Conservation (phyloP, 169 alveolate genomes). For the Eimeria acervulina region DNA sequence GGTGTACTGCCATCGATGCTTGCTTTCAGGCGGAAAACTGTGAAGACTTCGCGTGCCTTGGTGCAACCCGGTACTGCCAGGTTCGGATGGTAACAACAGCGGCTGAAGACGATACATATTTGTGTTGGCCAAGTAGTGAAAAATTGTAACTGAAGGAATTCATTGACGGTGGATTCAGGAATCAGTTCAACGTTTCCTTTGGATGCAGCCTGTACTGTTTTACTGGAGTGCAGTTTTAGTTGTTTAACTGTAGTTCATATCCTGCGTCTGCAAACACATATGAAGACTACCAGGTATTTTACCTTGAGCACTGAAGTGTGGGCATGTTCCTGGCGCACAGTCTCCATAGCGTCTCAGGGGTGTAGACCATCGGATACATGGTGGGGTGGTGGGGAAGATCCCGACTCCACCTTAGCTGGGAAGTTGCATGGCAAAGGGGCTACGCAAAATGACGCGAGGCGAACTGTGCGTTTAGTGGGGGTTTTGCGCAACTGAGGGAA, state of each 20-base stretch:
- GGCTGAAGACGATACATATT: not conserved
- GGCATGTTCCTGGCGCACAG: too few relatives aligned
- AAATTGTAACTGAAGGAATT: not conserved
- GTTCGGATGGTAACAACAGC: too few relatives aligned
- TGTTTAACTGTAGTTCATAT: not conserved
- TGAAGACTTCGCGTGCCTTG: not conserved
- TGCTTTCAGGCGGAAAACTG: not conserved
- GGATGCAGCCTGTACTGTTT: not conserved
- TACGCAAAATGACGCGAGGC: not conserved
- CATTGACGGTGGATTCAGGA: not conserved
- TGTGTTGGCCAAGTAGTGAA: not conserved
- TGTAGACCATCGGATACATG: not conserved
- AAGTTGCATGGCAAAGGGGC: not conserved
- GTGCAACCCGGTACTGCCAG: not conserved
- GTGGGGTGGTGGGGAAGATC: not conserved
- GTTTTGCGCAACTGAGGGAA: not conserved
- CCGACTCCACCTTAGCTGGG: not conserved
- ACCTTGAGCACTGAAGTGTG: not conserved
- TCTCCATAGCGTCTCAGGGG: not conserved
- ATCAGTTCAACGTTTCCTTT: not conserved
- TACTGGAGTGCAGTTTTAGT: not conserved
- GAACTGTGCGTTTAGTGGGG: not conserved
- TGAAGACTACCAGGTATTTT: too few relatives aligned
- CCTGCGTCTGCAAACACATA: not conserved
- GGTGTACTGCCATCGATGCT: not conserved